phyloP scores from a whole-genome alignment of 1,284 basidiomycete genomes.

The Cutaneotrichosporon sp. region DNA sequence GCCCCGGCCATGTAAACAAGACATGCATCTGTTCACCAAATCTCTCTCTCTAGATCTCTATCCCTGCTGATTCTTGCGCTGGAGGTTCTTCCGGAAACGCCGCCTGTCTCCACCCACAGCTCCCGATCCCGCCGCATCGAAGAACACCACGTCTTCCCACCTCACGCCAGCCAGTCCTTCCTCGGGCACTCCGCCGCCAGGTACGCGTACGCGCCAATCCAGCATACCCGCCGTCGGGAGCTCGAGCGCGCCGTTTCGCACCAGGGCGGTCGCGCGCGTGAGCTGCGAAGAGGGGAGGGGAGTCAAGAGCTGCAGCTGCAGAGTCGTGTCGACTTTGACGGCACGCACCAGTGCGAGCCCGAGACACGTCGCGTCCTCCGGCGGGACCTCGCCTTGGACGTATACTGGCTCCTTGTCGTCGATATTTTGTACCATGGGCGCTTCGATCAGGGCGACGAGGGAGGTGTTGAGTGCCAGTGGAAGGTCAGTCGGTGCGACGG shows the following conservation, averaged over 20 bases:
- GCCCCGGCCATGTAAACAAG: too few species aligned
- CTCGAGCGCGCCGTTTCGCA: slow-evolving; percentile 77
- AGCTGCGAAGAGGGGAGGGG: slow-evolving; percentile 59
- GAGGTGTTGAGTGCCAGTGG: slow-evolving; percentile 70
- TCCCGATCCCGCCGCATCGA: slow-evolving; percentile 67
- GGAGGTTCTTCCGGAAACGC: slow-evolving; percentile 76
- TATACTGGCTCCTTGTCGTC: slow-evolving; percentile 50
- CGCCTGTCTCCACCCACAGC: slow-evolving; percentile 60
- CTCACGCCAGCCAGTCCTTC: slow-evolving; percentile 54
- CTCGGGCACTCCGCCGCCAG: slow-evolving; percentile 23
- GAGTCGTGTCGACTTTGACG: slow-evolving; percentile 31
- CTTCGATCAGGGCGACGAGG: slow-evolving; percentile 64
- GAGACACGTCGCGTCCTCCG: slow-evolving; percentile 58
- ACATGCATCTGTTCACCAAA: neutral
- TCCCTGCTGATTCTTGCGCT: slow-evolving; percentile 56
- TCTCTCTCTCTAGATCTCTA: neutral
- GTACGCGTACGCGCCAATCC: slow-evolving; percentile 55
- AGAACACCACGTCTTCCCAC: slow-evolving; percentile 65
- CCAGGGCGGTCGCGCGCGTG: slow-evolving; percentile 53
- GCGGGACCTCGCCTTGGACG: slow-evolving; percentile 54
- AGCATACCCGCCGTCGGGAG: slow-evolving; percentile 82
- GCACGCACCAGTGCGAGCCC: slow-evolving; percentile 71
- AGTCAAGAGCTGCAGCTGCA: slow-evolving; percentile 61
- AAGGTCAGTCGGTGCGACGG: slow-evolving; percentile 64
- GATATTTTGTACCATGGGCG: slow-evolving; percentile 20